Evolutionary conservation across 805 yeast species (phyloP).

Genomic region (Ogataea pignaliae): DNA sequence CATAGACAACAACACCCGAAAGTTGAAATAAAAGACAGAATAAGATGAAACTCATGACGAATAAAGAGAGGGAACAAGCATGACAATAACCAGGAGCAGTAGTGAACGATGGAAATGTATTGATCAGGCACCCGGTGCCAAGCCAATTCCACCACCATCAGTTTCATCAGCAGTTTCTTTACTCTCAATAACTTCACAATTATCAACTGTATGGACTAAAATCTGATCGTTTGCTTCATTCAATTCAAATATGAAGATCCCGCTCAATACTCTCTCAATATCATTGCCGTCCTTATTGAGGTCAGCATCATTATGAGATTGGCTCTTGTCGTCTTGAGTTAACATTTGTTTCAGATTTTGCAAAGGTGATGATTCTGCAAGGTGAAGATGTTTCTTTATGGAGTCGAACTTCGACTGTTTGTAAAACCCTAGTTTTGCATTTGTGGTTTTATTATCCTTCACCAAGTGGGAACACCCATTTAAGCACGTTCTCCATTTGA

Average conservation of each 20-base stretch:
- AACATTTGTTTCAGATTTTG: not conserved
- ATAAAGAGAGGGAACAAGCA: too few relatives aligned
- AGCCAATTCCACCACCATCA: constrained; percentile 11
- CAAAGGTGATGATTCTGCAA: not conserved
- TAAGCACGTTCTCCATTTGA: constrained; percentile 56
- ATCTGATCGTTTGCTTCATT: constrained; percentile 51
- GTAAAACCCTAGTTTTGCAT: constrained; percentile 25
- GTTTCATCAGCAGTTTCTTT: constrained; percentile 16
- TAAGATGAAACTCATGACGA: too few relatives aligned
- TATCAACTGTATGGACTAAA: constrained; percentile 61
- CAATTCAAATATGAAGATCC: constrained; percentile 64
- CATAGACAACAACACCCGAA: too few relatives aligned
- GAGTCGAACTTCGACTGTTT: constrained; percentile 18
- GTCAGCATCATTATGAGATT: not conserved
- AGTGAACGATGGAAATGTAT: too few relatives aligned
- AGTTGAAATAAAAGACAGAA: too few relatives aligned
- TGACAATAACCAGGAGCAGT: too few relatives aligned
- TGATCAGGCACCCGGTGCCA: constrained; percentile 17
- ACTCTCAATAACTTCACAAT: constrained; percentile 54
- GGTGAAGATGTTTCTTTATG: constrained; percentile 13
- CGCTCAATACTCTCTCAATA: constrained; percentile 39
- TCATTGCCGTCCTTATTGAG: constrained; percentile 3
- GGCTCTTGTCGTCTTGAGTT: not conserved
- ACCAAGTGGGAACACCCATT: constrained; percentile 46
- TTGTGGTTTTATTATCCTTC: constrained; percentile 18